Percentiles rank a stretch among this genome's conserved stretches.
Evolutionary conservation across 2,329 filamentous ascomycete genomes (phyloP).

Genomic region (Gnomoniopsis sp.): DNA sequence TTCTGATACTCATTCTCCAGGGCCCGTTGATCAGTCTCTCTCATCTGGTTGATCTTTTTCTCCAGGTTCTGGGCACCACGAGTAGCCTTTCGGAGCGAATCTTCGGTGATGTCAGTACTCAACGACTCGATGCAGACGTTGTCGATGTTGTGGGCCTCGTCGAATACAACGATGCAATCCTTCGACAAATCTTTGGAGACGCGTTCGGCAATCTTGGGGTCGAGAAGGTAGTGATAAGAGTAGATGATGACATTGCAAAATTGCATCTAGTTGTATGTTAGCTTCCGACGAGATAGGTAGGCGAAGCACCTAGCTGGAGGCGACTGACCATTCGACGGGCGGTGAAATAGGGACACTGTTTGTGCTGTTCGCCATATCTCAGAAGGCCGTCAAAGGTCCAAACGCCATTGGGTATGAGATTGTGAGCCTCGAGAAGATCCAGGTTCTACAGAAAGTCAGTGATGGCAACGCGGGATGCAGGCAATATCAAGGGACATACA

Average conservation of each 20-base stretch:
- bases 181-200: conserved; percentile 96
- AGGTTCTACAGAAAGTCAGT: conserved; percentile 60
- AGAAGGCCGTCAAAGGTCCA: conserved; percentile 92
- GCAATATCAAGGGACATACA: conserved; percentile 39
- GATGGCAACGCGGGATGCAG: neutral
- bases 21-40: conserved; percentile 90
- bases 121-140: conserved; percentile 98
- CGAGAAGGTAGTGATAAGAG: conserved; percentile 96
- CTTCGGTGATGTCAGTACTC: conserved; percentile 95
- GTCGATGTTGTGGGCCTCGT: conserved; percentile 98
- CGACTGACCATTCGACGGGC: conserved; percentile 78
- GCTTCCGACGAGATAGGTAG: conserved; percentile 15
- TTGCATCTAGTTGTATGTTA: conserved; percentile 65
- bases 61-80: conserved; percentile 89
- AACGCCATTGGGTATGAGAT: conserved; percentile 88
- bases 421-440: conserved; percentile 90
- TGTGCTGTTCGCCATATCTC: conserved; percentile 88
- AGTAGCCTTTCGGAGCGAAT: conserved; percentile 86
- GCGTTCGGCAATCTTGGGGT: conserved; percentile 94
- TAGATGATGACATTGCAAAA: conserved; percentile 99
- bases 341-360: conserved; percentile 97
- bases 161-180: conserved; percentile 97
- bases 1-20: conserved; percentile 94
- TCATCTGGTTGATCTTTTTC: conserved; percentile 88
- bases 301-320: neutral